A percentile compares a stretch with the other conserved stretches of the same genome.
Evolutionary conservation across 176 grass and related monocot genomes (phyloP).

Genomic region (Triticum monococcum): DNA sequence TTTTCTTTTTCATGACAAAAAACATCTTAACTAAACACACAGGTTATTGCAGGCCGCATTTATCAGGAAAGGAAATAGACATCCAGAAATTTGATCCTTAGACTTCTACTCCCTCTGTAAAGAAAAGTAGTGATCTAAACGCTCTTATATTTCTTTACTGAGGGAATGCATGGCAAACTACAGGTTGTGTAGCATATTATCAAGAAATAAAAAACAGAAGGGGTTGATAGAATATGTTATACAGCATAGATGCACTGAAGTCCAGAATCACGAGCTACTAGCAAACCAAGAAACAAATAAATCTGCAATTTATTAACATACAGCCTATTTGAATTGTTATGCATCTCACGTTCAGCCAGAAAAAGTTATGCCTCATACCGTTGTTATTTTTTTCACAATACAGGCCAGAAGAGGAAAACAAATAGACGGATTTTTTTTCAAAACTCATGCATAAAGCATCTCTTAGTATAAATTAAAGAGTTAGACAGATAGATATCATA

Average conservation of each 20-base stretch:
- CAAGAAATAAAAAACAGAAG: neutral
- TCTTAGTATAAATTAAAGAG: neutral
- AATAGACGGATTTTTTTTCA: neutral
- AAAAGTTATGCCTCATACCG: neutral
- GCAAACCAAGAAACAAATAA: neutral
- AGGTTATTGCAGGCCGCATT: neutral
- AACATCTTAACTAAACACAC: neutral
- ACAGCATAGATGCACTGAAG: neutral
- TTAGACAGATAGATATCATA: neutral
- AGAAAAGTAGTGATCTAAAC: too few species aligned
- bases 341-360: neutral
- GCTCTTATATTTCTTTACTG: too few species aligned
- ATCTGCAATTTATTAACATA: neutral
- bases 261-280: neutral
- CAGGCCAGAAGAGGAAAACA: neutral
- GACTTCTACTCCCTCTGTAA: neutral
- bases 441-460: neutral
- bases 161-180: neutral
- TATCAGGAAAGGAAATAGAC: slow-evolving; percentile 1
- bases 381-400: neutral
- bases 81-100: slow-evolving; percentile 6
- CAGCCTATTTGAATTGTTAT: neutral
- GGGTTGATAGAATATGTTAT: slow-evolving; percentile 3
- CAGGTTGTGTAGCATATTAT: neutral
- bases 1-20: neutral